Evolutionary conservation across 2,329 filamentous ascomycete genomes (phyloP).

Genomic region (Penicillium brasilianum): DNA sequence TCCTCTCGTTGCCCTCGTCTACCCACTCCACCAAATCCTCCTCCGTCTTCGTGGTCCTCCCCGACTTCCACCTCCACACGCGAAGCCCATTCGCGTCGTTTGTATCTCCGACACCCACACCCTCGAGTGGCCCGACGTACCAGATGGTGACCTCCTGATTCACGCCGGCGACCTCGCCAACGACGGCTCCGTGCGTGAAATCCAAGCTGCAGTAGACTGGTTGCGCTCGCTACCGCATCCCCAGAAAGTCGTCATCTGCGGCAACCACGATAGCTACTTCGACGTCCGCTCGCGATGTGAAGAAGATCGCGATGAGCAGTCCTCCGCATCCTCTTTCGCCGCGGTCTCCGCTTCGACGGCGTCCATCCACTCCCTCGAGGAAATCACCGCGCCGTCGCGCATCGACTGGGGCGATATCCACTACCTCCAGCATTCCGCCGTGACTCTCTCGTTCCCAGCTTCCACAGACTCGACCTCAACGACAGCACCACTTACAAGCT

Average conservation of each 20-base stretch:
- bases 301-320: constrained; percentile 55
- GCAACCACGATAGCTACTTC: constrained; percentile 89
- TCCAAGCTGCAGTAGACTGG: constrained; percentile 88
- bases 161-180: constrained; percentile 87
- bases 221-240: constrained; percentile 72
- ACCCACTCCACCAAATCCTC: constrained; percentile 67
- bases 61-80: constrained; percentile 60
- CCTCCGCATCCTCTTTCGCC: constrained; percentile 27
- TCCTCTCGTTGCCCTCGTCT: constrained; percentile 68
- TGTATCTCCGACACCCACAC: constrained; percentile 89
- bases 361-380: constrained; percentile 46
- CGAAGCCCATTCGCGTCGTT: constrained; percentile 71
- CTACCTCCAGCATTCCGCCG: constrained; percentile 74
- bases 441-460: constrained; percentile 65
- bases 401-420: constrained; percentile 71
- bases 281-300: constrained; percentile 67
- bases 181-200: constrained; percentile 70
- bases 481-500: constrained; percentile 56
- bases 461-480: constrained; percentile 45
- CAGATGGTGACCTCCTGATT: constrained; percentile 81
- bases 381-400: constrained; percentile 51
- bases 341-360: constrained; percentile 42
- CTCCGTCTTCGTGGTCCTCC: constrained; percentile 71
- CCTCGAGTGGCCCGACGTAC: constrained; percentile 57
- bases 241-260: constrained; percentile 81